Evolutionary conservation across 2,329 filamentous ascomycete genomes (phyloP).

Genomic region (Camillea tinctor): DNA sequence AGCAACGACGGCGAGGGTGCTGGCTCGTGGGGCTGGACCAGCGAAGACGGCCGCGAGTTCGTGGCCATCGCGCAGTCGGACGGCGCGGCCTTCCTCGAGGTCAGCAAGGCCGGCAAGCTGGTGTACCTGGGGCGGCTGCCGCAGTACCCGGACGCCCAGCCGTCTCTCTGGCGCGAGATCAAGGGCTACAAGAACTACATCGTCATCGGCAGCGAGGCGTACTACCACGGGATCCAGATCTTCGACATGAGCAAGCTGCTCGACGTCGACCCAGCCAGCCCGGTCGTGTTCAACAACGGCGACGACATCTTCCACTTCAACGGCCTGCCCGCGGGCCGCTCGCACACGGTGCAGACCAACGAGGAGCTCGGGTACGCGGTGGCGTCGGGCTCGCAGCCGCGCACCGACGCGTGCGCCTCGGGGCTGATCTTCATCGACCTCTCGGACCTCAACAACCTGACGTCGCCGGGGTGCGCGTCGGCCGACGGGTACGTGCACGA

Average conservation of each 20-base stretch:
- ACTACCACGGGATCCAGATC: conserved; percentile 57
- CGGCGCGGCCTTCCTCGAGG: conserved; percentile 53
- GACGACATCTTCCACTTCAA: conserved; percentile 43
- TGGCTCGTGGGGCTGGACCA: conserved; percentile 54
- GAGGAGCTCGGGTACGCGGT: conserved; percentile 47
- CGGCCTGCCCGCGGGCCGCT: conserved; percentile 41
- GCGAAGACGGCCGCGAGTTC: conserved; percentile 51
- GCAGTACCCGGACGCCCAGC: conserved; percentile 41
- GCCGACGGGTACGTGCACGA: conserved; percentile 61
- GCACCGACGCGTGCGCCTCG: conserved; percentile 45
- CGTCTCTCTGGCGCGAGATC: conserved; percentile 54
- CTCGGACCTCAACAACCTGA: conserved; percentile 50
- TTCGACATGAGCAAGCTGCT: conserved; percentile 62
- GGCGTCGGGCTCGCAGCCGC: conserved; percentile 40
- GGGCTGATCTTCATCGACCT: conserved; percentile 61
- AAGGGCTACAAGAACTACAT: conserved; percentile 38
- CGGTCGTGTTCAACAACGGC: conserved; percentile 42
- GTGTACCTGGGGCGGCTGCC: conserved; percentile 54
- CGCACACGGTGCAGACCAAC: conserved; percentile 48
- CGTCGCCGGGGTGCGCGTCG: conserved; percentile 51
- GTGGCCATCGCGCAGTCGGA: conserved; percentile 54
- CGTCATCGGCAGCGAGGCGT: conserved; percentile 42
- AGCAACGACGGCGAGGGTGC: conserved; percentile 34
- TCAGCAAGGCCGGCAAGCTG: conserved; percentile 48
- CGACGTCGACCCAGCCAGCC: conserved; percentile 41